Conservation (phyloP, 495 filamentous ascomycete genomes). For the Penicillium samsonianum region DNA sequence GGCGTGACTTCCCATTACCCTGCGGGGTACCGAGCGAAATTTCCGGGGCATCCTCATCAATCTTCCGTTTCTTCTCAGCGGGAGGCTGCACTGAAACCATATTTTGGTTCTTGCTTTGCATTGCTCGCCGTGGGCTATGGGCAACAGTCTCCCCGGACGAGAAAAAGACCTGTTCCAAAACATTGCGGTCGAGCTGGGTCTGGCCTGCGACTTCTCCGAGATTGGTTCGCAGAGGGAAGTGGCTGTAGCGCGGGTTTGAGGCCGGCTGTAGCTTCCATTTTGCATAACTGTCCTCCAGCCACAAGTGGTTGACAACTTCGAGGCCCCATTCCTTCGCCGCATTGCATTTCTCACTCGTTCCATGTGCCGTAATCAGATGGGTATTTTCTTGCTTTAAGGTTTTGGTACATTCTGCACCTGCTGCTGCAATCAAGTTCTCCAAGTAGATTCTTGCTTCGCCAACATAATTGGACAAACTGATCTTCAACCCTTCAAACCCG, state of each 20-base stretch:
- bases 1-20: conserved; percentile 31
- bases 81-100: conserved; percentile 25
- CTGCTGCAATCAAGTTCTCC: conserved; percentile 82
- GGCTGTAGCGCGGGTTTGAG: conserved; percentile 68
- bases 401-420: conserved; percentile 86
- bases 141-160: conserved; percentile 35
- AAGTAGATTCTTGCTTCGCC: conserved; percentile 92
- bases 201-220: conserved; percentile 90
- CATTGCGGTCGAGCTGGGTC: conserved; percentile 63
- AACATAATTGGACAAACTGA: conserved; percentile 93
- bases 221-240: conserved; percentile 87
- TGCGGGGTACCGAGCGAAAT: conserved; percentile 33
- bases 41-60: conserved; percentile 18
- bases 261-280: conserved; percentile 71
- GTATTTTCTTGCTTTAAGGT: conserved; percentile 93
- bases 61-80: conserved; percentile 21
- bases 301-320: conserved; percentile 88
- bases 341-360: conserved; percentile 82
- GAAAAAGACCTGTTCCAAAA: conserved; percentile 59
- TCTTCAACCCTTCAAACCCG: conserved; percentile 71
- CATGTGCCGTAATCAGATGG: conserved; percentile 89
- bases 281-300: conserved; percentile 97
- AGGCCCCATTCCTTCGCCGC: conserved; percentile 93
- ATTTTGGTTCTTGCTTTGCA: conserved; percentile 43
- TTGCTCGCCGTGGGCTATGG: conserved; percentile 28